Evolutionary conservation across 73 alveolate genomes (phyloP).

Genomic region (Loxodes magnus): DNA sequence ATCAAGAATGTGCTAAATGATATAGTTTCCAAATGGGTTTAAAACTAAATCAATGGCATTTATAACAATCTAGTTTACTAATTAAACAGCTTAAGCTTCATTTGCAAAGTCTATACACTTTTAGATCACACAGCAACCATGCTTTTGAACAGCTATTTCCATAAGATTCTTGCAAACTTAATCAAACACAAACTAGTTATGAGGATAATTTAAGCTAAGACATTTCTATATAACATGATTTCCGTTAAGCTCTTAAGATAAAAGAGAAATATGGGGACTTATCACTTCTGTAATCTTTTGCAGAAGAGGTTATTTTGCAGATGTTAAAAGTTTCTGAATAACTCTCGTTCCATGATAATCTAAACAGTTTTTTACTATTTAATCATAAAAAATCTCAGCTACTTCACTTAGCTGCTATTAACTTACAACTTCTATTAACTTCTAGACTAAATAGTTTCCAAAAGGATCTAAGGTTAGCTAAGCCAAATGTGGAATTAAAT

Average conservation of each 20-base stretch:
- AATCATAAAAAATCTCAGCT: background rate
- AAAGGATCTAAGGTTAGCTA: background rate
- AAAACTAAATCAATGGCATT: background rate
- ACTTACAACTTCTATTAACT: background rate
- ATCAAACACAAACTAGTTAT: slow-evolving; percentile 39
- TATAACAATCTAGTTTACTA: background rate
- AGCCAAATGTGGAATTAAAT: background rate
- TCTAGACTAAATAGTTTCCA: background rate
- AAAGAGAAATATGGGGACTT: slow-evolving; percentile 20
- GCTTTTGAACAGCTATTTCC: slow-evolving; percentile 11
- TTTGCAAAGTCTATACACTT: slow-evolving; percentile 11
- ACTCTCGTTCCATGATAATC: slow-evolving; percentile 74
- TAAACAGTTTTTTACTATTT: slow-evolving; percentile 25
- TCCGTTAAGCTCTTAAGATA: slow-evolving; percentile 55
- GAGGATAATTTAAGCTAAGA: slow-evolving; percentile 22
- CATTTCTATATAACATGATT: slow-evolving; percentile 58
- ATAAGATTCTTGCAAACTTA: slow-evolving; percentile 31
- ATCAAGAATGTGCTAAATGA: background rate
- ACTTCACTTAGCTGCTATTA: background rate
- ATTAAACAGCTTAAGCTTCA: slow-evolving; percentile 12
- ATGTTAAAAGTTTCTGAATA: slow-evolving; percentile 33
- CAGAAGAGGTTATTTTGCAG: no score
- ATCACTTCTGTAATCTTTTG: slow-evolving; percentile 28
- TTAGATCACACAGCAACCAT: slow-evolving; percentile 6
- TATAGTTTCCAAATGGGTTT: slow-evolving; percentile 9